Conservation (phyloP, 1,284 basidiomycete species). For the Neonothopanus nambi region DNA sequence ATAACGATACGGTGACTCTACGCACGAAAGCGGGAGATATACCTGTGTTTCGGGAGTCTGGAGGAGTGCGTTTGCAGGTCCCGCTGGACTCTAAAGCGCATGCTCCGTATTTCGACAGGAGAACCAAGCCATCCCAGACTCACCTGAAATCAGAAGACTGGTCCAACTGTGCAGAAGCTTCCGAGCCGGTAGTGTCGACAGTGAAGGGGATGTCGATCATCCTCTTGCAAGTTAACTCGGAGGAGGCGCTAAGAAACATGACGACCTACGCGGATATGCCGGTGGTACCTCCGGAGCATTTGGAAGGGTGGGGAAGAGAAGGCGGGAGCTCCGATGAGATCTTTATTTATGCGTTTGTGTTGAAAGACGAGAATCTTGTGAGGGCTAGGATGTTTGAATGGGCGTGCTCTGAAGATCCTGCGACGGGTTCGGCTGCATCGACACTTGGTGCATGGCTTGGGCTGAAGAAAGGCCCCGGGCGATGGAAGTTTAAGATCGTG, state of each 20-base stretch:
- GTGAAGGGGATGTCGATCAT: conserved; percentile 48
- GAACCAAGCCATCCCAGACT: conserved; percentile 21
- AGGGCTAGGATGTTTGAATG: conserved; percentile 43
- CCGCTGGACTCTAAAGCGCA: conserved; percentile 40
- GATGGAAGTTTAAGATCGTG: conserved; percentile 35
- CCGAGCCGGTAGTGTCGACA: conserved; percentile 40
- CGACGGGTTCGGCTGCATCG: conserved; percentile 47
- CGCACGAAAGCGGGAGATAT: conserved; percentile 43
- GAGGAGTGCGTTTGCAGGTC: conserved; percentile 34
- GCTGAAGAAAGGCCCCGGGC: conserved; percentile 33
- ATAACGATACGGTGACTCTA: conserved; percentile 26
- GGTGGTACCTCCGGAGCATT: conserved; percentile 19
- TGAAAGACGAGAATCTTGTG: conserved; percentile 27
- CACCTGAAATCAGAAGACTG: conserved; percentile 32
- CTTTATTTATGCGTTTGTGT: not conserved
- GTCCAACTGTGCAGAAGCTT: conserved; percentile 30
- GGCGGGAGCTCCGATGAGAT: conserved; percentile 15
- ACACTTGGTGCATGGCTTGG: conserved; percentile 41
- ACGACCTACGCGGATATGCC: conserved; percentile 27
- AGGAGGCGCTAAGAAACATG: conserved; percentile 35
- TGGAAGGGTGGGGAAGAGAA: conserved; percentile 38
- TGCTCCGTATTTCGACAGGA: not conserved
- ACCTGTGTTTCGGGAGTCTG: conserved; percentile 28
- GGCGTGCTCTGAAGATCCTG: conserved; percentile 38
- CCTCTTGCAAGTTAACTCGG: conserved; percentile 37